These are phyloP conservation scores for Leavenworthia alabamica DNA, from an alignment of 345 rosid species.

Conservation along the genomic window DNA sequence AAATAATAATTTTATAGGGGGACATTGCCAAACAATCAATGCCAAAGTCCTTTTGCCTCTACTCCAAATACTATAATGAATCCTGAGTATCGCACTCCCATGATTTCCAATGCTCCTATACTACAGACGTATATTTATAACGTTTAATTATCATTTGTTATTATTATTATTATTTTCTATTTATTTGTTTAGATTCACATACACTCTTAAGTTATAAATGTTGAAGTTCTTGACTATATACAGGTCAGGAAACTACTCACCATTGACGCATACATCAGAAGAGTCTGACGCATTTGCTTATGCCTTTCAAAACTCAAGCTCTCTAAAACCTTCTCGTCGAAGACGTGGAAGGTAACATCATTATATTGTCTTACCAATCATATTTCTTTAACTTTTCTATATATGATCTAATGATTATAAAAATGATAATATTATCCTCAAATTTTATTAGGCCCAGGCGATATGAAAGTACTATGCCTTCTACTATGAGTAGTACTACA, in stretches of 20 bases:
- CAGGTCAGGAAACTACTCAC: slow-evolving; percentile 5
- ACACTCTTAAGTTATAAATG: background rate
- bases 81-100: background rate
- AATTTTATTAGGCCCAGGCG: slow-evolving; percentile 8
- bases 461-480: background rate
- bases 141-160: background rate
- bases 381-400: background rate
- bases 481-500: background rate
- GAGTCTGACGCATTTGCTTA: background rate
- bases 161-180: no score
- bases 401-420: background rate
- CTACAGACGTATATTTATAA: background rate
- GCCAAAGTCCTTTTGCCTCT: background rate
- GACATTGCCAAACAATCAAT: background rate
- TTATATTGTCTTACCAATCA: background rate
- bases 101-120: background rate
- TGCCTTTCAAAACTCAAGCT: slow-evolving; percentile 7
- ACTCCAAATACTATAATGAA: background rate
- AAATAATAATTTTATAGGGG: background rate
- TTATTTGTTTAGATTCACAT: background rate
- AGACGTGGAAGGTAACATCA: slow-evolving; percentile 19
- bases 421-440: background rate
- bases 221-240: background rate
- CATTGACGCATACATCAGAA: background rate
- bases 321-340: background rate